Base-by-base conservation (phyloP, 1,284 basidiomycete genomes). In the Irpex sp. region DNA sequence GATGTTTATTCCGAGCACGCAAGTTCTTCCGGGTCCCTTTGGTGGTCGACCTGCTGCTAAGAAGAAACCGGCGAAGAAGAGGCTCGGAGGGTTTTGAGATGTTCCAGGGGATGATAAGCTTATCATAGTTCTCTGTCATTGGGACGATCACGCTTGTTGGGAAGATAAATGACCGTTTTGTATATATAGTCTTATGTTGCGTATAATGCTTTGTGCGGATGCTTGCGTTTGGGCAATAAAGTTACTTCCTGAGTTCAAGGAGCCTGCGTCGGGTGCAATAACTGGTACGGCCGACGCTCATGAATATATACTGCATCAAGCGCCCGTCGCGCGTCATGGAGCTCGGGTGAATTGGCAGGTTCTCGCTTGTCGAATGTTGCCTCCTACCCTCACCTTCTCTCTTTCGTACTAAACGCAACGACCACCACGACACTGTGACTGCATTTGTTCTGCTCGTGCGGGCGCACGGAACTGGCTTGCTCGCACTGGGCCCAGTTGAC, bases 81-180 rank as follows among this genome's bases (percentile, higher is more conserved):
- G 91, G 37, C 60, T 90, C 52, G 88, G 89, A 8, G 92, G 92
- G 1, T 93, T 94, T 72, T 93, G 73, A 83, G 44, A n/a, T n/a
- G 17, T 51, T 51, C 7, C 11, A 8, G n/a, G 11, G 17, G 49
- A 44, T 21, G 49, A 51, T 51, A 51, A 51, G 49, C 49, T 51
- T 17, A 19, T 21, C 19, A 8, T 19, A 51, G 49, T n/a, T 21
- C 49, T 21, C 17, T 26, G 26, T 51, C n/a, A 19, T 51, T 17
- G 13, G 17, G n/a, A 51, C 19, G 49, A 51, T 51, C 44, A 11
- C 4, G 44, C 44, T 13, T 47, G 44, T 47, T 26, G 26, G 44
- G 44, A 13, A 13, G 44, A 47, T 47, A n/a, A 47, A 47, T 11
- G n/a, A n/a, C 9, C 44, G 11, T 19, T 17, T n/a, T 19, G 17